A percentile compares a stretch with the other conserved stretches of the same genome.
These are phyloP conservation scores for Calonectria pseudoreteaudii DNA, from an alignment of 2,329 filamentous ascomycete species.

Conservation along the genomic window DNA sequence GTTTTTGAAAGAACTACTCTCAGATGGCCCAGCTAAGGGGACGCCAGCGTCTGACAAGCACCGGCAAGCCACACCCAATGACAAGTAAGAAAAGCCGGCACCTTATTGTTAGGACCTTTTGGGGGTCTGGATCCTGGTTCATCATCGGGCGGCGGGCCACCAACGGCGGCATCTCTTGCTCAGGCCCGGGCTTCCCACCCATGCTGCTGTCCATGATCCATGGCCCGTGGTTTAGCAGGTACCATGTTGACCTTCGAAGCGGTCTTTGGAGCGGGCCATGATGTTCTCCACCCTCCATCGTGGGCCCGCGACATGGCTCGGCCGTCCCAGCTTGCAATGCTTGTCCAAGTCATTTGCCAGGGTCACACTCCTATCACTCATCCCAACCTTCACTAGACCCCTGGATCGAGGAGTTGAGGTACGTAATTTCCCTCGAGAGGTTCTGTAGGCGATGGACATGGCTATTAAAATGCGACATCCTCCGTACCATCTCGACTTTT, in stretches of 20 bases:
- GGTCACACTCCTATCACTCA: conserved; percentile 32
- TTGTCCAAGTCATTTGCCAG: conserved; percentile 37
- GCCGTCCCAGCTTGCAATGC: conserved; percentile 33
- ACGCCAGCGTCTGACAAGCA: neutral
- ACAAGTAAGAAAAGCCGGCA: neutral
- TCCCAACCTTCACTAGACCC: conserved; percentile 37
- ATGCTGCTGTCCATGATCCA: conserved; percentile 10
- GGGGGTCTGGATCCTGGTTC: neutral
- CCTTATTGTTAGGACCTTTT: neutral
- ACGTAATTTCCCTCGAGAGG: conserved; percentile 43
- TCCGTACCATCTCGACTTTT: conserved; percentile 43
- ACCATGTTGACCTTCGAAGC: conserved; percentile 35
- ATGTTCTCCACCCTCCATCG: conserved; percentile 31
- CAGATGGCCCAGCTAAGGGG: neutral
- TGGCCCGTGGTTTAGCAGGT: conserved; percentile 35
- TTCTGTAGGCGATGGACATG: conserved; percentile 35
- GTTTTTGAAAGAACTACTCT: neutral
- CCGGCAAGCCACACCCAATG: conserved; percentile 12
- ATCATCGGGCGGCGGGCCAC: conserved; percentile 8
- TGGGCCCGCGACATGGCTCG: conserved; percentile 35
- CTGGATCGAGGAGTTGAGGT: conserved; percentile 33
- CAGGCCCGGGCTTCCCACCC: conserved; percentile 19
- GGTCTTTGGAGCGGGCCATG: conserved; percentile 30
- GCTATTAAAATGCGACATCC: conserved; percentile 62
- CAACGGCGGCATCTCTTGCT: conserved; percentile 20